phyloP scores from a whole-genome alignment of 1,139 yeast species.

The Yamadazyma membranifaciens region DNA sequence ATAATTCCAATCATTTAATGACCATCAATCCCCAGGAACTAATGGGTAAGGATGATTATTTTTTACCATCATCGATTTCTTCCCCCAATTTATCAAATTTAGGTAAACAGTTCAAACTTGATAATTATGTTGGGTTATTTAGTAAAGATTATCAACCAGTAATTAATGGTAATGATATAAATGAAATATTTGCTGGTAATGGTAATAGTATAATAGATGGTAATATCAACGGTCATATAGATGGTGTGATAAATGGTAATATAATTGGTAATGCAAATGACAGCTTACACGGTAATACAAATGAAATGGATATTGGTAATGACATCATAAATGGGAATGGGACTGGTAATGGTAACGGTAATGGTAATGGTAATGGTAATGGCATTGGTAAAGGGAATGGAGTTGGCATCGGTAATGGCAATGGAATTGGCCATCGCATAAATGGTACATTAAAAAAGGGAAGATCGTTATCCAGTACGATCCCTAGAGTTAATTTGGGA shows the following conservation, averaged over 20 bases:
- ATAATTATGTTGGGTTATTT: background rate
- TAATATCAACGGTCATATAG: background rate
- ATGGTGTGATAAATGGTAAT: background rate
- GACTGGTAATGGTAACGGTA: background rate
- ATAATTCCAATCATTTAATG: constrained; percentile 10
- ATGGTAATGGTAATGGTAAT: background rate
- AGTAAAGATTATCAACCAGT: constrained; percentile 1
- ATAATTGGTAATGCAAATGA: background rate
- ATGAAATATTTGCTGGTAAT: background rate
- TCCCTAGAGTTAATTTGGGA: constrained; percentile 25
- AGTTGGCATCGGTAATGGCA: background rate
- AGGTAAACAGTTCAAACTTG: background rate
- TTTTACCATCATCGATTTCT: constrained; percentile 16
- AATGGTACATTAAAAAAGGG: constrained; percentile 1
- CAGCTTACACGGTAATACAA: background rate
- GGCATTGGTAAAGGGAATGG: background rate
- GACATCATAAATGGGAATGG: background rate
- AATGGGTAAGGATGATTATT: constrained; percentile 11
- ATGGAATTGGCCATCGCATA: too few relatives aligned
- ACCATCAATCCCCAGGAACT: constrained; percentile 38
- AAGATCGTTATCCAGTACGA: constrained; percentile 4
- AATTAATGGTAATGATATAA: constrained; percentile 1
- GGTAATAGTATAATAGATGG: background rate
- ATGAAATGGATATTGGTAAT: background rate
- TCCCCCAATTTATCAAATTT: constrained; percentile 13